Conservation (phyloP, 441 rosid species). For the Breynia disticha region DNA sequence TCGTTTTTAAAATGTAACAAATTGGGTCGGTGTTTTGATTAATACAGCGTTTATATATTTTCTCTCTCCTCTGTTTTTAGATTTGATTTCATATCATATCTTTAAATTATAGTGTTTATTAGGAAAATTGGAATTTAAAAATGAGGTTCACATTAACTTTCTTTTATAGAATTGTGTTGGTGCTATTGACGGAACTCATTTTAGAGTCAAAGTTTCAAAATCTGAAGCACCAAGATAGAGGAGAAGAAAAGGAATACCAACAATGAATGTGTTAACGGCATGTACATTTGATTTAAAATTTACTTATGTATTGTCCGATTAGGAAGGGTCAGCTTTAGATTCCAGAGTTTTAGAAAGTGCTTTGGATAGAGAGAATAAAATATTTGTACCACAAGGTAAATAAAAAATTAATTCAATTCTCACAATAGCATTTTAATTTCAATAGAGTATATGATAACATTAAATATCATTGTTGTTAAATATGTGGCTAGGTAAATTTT, state of each 20-base stretch:
- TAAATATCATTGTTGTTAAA: too few species aligned
- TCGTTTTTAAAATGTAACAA: too few species aligned
- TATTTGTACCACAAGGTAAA: neutral
- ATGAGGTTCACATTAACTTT: too few species aligned
- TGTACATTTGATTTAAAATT: neutral
- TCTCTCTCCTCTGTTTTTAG: too few species aligned
- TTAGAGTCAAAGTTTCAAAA: neutral
- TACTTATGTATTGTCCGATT: neutral
- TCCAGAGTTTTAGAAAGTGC: neutral
- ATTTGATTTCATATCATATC: too few species aligned
- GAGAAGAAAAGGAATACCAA: neutral
- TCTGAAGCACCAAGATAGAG: neutral
- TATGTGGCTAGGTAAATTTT: neutral
- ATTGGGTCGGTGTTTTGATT: too few species aligned
- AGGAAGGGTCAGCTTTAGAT: neutral
- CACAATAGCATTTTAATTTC: neutral
- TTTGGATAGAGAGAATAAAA: neutral
- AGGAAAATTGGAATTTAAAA: too few species aligned
- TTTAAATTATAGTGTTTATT: too few species aligned
- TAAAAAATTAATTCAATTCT: neutral
- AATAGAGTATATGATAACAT: neutral
- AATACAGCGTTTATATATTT: too few species aligned
- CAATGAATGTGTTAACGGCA: neutral
- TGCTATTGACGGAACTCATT: too few species aligned
- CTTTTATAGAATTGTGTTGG: too few species aligned